These are phyloP conservation scores for Tricholoma saponaceum DNA, from an alignment of 768 basidiomycete genomes.

Conservation along the genomic window DNA sequence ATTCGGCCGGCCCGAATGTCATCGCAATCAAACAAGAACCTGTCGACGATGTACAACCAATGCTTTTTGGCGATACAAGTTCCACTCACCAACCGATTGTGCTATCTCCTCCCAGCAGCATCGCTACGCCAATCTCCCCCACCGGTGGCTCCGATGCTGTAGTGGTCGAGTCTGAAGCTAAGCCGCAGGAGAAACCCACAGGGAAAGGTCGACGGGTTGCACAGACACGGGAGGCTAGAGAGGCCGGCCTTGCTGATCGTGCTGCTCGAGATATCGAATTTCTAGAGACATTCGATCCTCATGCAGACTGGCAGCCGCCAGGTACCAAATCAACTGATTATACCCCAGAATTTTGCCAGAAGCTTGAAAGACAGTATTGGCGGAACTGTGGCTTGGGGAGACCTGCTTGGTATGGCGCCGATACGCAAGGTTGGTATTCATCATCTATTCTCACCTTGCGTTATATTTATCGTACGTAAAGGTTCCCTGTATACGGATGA, in stretches of 20 bases:
- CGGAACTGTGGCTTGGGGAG: slow-evolving; percentile 83
- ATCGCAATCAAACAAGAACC: slow-evolving; percentile 47
- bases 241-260: slow-evolving; percentile 46
- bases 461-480: slow-evolving; percentile 18
- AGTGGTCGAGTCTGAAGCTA: slow-evolving; percentile 12
- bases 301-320: slow-evolving; percentile 74
- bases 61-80: slow-evolving; percentile 17
- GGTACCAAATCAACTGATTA: slow-evolving; percentile 75
- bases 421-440: slow-evolving; percentile 70
- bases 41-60: slow-evolving; percentile 29
- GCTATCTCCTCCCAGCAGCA: slow-evolving; percentile 41
- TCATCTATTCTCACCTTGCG: neutral
- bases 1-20: slow-evolving; percentile 37
- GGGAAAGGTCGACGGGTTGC: slow-evolving; percentile 30
- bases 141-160: slow-evolving; percentile 11
- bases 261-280: slow-evolving; percentile 49
- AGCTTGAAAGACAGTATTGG: slow-evolving; percentile 90
- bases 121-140: slow-evolving; percentile 27
- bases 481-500: slow-evolving; percentile 71
- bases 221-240: slow-evolving; percentile 45
- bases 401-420: slow-evolving; percentile 97
- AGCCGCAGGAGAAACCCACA: slow-evolving; percentile 21
- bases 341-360: slow-evolving; percentile 81
- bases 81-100: slow-evolving; percentile 17
- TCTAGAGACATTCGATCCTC: slow-evolving; percentile 67